Evolutionary conservation across 768 basidiomycete genomes (phyloP).

Genomic region (Tubosaeta sp.): DNA sequence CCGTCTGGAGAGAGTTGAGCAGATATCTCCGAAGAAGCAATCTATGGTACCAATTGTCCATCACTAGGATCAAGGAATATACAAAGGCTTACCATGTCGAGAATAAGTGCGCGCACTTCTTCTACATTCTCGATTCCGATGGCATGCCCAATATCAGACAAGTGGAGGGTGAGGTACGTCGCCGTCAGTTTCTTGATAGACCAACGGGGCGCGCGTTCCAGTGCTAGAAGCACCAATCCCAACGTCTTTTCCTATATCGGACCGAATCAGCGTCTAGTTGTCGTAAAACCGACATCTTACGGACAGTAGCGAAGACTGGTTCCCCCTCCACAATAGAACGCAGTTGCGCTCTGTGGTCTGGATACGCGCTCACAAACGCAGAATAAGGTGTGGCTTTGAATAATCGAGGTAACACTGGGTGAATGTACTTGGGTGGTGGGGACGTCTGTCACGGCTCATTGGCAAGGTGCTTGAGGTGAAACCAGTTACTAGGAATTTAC

Average conservation of each 20-base stretch:
- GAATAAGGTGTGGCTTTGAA: constrained; percentile 68
- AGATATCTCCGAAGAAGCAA: constrained; percentile 64
- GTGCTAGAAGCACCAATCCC: constrained; percentile 64
- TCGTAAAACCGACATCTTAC: constrained; percentile 12
- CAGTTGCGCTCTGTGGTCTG: constrained; percentile 46
- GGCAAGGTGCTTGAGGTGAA: neutral
- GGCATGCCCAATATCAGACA: constrained; percentile 62
- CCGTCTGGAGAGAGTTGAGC: constrained; percentile 64
- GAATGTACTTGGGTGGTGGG: constrained; percentile 71
- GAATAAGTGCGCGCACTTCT: constrained; percentile 53
- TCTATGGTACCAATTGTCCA: constrained; percentile 36
- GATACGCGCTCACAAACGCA: constrained; percentile 62
- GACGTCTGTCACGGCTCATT: constrained; percentile 21
- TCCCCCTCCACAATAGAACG: constrained; percentile 53
- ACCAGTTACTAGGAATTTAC: constrained; percentile 30
- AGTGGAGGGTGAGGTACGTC: constrained; percentile 75
- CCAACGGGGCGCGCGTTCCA: constrained; percentile 73
- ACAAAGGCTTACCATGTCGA: constrained; percentile 71
- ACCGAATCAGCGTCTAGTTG: constrained; percentile 4
- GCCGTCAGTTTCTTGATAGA: constrained; percentile 73
- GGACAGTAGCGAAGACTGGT: constrained; percentile 47
- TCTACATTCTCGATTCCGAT: constrained; percentile 43
- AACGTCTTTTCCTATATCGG: constrained; percentile 59
- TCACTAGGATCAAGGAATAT: too few species aligned
- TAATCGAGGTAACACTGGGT: constrained; percentile 50